Percentiles rank a stretch among this genome's conserved stretches.
phyloP scores from a whole-genome alignment of 257 asterid genomes.

The Eustoma russellianum region DNA sequence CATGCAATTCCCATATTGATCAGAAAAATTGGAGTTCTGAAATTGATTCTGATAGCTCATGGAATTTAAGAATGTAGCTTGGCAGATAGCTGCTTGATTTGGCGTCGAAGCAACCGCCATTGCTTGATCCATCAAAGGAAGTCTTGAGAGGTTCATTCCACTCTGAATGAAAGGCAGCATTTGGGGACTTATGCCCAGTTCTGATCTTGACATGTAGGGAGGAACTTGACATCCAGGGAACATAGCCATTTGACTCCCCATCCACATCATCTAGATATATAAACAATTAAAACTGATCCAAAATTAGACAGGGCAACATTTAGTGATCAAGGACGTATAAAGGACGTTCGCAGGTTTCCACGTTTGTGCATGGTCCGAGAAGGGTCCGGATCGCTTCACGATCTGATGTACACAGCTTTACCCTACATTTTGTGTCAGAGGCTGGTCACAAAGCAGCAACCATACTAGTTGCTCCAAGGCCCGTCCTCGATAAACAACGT shows the following conservation, averaged over 20 bases:
- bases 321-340: too few species aligned
- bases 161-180: constrained; percentile 40
- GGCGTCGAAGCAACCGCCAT: constrained; percentile 17
- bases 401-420: too few species aligned
- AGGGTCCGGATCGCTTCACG: too few species aligned
- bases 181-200: constrained; percentile 53
- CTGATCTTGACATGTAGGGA: constrained; percentile 57
- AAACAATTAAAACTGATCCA: too few species aligned
- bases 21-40: constrained; percentile 36
- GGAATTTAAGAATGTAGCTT: constrained; percentile 15
- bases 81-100: constrained; percentile 34
- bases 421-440: too few species aligned
- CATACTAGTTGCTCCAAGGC: too few species aligned
- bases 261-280: constrained; percentile 62
- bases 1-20: constrained; percentile 57
- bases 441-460: too few species aligned
- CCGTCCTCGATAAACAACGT: too few species aligned
- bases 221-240: constrained; percentile 45
- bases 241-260: constrained; percentile 86
- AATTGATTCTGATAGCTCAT: constrained; percentile 40
- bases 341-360: too few species aligned
- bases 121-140: constrained; percentile 41
- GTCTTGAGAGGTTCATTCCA: constrained; percentile 46
- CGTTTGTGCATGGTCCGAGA: too few species aligned
- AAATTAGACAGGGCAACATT: too few species aligned